These are phyloP conservation scores for Chaetomium sp. DNA, from an alignment of 2,329 filamentous ascomycete species.

Conservation along the genomic window DNA sequence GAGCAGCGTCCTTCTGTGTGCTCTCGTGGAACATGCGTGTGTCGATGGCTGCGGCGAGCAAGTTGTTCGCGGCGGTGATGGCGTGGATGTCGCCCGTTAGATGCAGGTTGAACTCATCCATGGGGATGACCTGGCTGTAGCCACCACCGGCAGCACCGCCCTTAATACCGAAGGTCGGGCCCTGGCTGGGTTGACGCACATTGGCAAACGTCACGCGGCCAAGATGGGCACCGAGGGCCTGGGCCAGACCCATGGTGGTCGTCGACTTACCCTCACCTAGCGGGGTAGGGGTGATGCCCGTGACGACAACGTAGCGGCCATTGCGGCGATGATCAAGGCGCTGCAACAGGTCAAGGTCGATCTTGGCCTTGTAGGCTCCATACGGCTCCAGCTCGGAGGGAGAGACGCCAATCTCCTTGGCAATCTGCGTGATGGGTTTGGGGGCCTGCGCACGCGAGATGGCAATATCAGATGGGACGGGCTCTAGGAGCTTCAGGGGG, in stretches of 20 bases:
- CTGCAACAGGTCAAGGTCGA: conserved; percentile 74
- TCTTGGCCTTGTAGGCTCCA: conserved; percentile 92
- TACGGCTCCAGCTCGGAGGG: conserved; percentile 90
- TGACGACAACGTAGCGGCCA: conserved; percentile 86
- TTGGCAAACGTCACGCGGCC: conserved; percentile 90
- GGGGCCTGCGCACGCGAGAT: conserved; percentile 84
- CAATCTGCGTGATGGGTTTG: conserved; percentile 83
- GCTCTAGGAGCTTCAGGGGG: conserved; percentile 69
- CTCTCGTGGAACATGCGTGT: conserved; percentile 98
- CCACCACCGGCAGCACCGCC: conserved; percentile 94
- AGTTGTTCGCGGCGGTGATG: conserved; percentile 93
- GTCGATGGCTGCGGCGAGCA: conserved; percentile 92
- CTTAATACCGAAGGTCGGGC: conserved; percentile 98
- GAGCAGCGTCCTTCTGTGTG: conserved; percentile 81
- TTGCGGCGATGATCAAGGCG: conserved; percentile 81
- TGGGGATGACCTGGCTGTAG: conserved; percentile 98
- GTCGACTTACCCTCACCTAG: conserved; percentile 98
- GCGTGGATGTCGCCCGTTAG: conserved; percentile 97
- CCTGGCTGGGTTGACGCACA: conserved; percentile 92
- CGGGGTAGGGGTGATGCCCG: conserved; percentile 93
- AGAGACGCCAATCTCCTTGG: conserved; percentile 80
- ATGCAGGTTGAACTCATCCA: conserved; percentile 99
- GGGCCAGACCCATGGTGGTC: conserved; percentile 90
- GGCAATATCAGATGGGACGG: conserved; percentile 93
- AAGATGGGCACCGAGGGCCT: conserved; percentile 84